These are phyloP conservation scores for Claviceps maximensis DNA, from an alignment of 2,329 filamentous ascomycete species.

Conservation along the genomic window DNA sequence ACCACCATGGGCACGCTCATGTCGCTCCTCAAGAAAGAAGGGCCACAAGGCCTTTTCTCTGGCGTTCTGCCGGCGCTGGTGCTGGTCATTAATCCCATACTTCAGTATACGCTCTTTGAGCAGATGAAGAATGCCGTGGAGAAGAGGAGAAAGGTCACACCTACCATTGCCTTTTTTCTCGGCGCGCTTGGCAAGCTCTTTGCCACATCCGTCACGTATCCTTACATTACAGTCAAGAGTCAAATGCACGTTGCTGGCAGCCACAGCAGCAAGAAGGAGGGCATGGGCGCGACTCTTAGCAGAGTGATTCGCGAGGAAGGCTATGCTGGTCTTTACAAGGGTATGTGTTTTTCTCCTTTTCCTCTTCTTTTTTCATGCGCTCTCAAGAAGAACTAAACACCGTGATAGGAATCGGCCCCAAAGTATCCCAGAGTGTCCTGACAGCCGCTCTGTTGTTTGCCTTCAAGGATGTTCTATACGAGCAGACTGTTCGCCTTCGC, in stretches of 20 bases:
- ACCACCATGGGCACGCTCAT: conserved; percentile 73
- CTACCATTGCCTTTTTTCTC: conserved; percentile 76
- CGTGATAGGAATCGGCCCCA: conserved; percentile 70
- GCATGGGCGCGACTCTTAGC: conserved; percentile 63
- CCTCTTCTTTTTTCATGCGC: background rate
- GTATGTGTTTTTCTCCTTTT: conserved; percentile 27
- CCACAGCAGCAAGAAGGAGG: conserved; percentile 62
- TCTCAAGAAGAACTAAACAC: conserved; percentile 3
- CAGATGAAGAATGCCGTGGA: conserved; percentile 90
- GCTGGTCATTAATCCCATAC: conserved; percentile 92
- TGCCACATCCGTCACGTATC: conserved; percentile 88
- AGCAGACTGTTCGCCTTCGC: conserved; percentile 59
- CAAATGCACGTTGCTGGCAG: conserved; percentile 78
- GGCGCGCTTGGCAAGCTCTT: conserved; percentile 90
- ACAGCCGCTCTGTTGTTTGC: conserved; percentile 94
- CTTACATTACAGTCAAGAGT: conserved; percentile 98
- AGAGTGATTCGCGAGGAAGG: conserved; percentile 80
- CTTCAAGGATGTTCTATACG: conserved; percentile 94
- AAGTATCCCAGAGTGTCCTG: conserved; percentile 92
- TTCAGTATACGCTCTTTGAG: conserved; percentile 98
- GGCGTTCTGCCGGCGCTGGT: conserved; percentile 88
- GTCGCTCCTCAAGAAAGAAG: conserved; percentile 70
- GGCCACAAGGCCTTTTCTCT: conserved; percentile 71
- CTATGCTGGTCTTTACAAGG: conserved; percentile 85
- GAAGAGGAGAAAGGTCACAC: conserved; percentile 59